phyloP scores from a whole-genome alignment of 106 monocot species.

The Acorus gramineus region DNA sequence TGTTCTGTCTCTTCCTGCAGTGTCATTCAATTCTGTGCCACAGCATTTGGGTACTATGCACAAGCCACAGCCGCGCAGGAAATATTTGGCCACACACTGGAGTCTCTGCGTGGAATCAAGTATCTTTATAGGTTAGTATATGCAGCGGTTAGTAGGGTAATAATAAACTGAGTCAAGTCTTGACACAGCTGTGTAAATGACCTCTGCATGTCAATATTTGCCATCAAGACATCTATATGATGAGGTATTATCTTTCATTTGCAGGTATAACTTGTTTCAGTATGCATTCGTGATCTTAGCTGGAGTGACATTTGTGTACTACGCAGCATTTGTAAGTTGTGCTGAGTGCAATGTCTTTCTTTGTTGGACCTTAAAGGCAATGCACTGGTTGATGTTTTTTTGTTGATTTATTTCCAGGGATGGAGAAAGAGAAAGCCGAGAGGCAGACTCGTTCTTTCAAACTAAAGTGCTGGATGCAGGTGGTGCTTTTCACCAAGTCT shows the following conservation, averaged over 20 bases:
- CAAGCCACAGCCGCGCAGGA: slow-evolving; percentile 97
- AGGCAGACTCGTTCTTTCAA: slow-evolving; percentile 67
- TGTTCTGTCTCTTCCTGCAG: slow-evolving; percentile 32
- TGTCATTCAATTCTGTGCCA: slow-evolving; percentile 96
- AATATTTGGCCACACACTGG: slow-evolving; percentile 93
- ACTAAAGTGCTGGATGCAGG: slow-evolving; percentile 7
- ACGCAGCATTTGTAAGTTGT: slow-evolving; percentile 67
- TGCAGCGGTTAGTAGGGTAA: too few species aligned
- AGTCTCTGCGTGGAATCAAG: slow-evolving; percentile 95
- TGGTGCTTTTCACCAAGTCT: too few species aligned
- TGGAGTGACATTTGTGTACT: slow-evolving; percentile 59
- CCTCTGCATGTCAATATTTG: neutral
- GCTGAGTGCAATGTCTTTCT: slow-evolving; percentile 1
- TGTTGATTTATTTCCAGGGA: slow-evolving; percentile 37
- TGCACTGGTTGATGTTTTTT: neutral
- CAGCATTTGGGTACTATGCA: slow-evolving; percentile 86
- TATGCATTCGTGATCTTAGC: slow-evolving; percentile 76
- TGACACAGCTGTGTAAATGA: neutral
- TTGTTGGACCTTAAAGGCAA: neutral
- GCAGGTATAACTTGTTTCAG: slow-evolving; percentile 93
- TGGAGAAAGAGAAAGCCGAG: slow-evolving; percentile 82
- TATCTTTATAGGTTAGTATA: slow-evolving; percentile 89
- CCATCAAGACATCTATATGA: neutral
- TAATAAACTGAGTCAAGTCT: neutral
- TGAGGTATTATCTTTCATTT: slow-evolving; percentile 1